These are phyloP conservation scores for Cicer chorassanicum DNA, from an alignment of 306 rosid species.

Conservation along the genomic window DNA sequence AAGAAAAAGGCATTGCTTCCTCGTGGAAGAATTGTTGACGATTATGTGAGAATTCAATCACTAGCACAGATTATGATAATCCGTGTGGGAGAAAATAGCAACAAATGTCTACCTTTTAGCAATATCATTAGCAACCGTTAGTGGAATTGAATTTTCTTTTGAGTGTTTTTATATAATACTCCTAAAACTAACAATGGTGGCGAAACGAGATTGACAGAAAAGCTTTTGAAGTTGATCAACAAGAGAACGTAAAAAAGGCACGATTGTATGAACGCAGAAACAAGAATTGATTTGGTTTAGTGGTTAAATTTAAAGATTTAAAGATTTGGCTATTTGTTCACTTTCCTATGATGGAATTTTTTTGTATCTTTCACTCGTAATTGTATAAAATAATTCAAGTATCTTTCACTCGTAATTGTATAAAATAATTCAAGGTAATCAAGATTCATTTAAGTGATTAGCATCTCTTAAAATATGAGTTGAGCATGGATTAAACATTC, in stretches of 20 bases:
- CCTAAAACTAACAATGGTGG: neutral
- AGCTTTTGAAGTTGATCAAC: neutral
- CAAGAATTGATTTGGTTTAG: too few relatives aligned
- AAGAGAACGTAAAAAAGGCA: neutral
- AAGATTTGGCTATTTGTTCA: too few relatives aligned
- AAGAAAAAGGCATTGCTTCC: slow-evolving; percentile 20
- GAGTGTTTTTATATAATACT: neutral
- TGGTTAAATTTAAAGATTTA: too few relatives aligned
- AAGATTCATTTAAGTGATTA: too few relatives aligned
- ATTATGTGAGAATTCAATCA: neutral
- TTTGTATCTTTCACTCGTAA: too few relatives aligned
- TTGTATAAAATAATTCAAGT: too few relatives aligned
- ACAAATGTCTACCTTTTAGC: neutral
- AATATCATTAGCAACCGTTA: neutral
- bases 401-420: too few relatives aligned
- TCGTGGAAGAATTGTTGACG: neutral
- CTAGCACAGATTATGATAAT: neutral
- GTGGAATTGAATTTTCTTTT: neutral
- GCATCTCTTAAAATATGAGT: too few relatives aligned
- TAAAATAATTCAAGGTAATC: too few relatives aligned
- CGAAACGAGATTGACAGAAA: neutral
- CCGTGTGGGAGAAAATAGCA: neutral
- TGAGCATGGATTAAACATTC: too few relatives aligned
- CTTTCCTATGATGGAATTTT: too few relatives aligned
- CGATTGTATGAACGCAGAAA: too few relatives aligned